Base-by-base conservation (phyloP, 257 asterid genomes). In the Solanum pennellii region DNA sequence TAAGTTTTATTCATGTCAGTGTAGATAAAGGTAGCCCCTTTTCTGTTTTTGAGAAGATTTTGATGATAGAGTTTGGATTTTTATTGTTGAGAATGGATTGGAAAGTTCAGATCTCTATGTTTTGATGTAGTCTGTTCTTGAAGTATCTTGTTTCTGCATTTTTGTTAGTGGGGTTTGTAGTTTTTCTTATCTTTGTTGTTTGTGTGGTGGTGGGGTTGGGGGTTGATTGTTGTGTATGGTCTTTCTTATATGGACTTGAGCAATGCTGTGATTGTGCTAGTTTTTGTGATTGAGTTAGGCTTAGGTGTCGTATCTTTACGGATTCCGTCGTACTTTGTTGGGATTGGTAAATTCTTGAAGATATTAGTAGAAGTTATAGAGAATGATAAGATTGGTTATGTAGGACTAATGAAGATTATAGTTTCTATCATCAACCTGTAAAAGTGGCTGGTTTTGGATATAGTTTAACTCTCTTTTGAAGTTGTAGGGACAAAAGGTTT, bases 281-380 rank as follows among this genome's bases (percentile, higher is more conserved):
- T 12, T 5, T 5, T 25, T 66, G 9, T 2, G 20, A 7, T 66
- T 25, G 20, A 65, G 73, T 11, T 65, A 25, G 9, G 4, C 1
- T 3, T 0, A 5, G 15, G 1, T 62, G 1, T 62, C 3, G 4
- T 62, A 5, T 65, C 9, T 1, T 62, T 65, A 65, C 5, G 0
- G 42, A 7, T 31, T 69, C 12, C 23, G 16, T 29, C n/a, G 42
- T 31, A 69, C 15, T 6, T 75, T 75, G 12, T 75, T 15, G 59
- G 59, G 35, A 75, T 76, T n/a, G 35, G 0, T 15, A 31, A 16
- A 31, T 71, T 72, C 68, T 47, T 47, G 68, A 47, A 79, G 25
- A 80, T 9, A 74, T 16, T 72, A 44, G 20, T 49, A 82, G 49
- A 49, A 82, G 20, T 23, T 49, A 79, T 79, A 79, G 31, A 29